phyloP scores from a whole-genome alignment of 306 rosid species.

The Datisca glomerata region DNA sequence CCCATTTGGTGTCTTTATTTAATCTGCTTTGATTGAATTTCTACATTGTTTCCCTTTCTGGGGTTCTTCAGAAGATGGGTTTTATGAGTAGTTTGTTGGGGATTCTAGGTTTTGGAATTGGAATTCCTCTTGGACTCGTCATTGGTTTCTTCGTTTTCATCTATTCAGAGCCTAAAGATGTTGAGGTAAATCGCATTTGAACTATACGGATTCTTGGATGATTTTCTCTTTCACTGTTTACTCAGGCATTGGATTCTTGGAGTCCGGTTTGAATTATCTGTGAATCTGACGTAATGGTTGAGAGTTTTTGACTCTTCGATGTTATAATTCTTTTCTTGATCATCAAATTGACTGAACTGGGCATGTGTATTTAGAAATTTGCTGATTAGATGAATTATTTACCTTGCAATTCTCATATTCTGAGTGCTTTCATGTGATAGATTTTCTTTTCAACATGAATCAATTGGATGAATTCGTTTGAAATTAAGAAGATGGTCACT shows the following conservation, averaged over 20 bases:
- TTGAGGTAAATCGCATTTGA: constrained; percentile 29
- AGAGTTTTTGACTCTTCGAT: neutral
- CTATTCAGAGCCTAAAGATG: constrained; percentile 46
- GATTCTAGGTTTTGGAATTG: constrained; percentile 58
- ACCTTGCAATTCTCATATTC: too few relatives aligned
- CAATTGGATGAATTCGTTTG: too few relatives aligned
- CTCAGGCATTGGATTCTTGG: too few relatives aligned
- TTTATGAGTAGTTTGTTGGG: constrained; percentile 50
- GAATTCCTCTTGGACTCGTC: constrained; percentile 76
- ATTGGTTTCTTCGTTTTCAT: constrained; percentile 69
- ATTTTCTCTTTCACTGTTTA: neutral
- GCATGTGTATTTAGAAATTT: too few relatives aligned
- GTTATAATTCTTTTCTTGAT: constrained; percentile 1
- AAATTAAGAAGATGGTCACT: too few relatives aligned
- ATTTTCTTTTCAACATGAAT: too few relatives aligned
- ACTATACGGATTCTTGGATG: neutral
- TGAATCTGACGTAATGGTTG: too few relatives aligned
- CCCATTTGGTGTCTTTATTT: neutral
- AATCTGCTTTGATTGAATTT: neutral
- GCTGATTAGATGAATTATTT: too few relatives aligned
- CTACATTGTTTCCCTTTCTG: constrained; percentile 6
- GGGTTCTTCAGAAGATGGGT: constrained; percentile 38
- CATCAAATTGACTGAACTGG: neutral
- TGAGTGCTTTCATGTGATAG: too few relatives aligned
- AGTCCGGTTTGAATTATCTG: constrained; percentile 1